Evolutionary conservation across 2,329 filamentous ascomycete genomes (phyloP), one percentile per base, ranked within the genome.

Genomic region (Ascochyta fabae): DNA sequence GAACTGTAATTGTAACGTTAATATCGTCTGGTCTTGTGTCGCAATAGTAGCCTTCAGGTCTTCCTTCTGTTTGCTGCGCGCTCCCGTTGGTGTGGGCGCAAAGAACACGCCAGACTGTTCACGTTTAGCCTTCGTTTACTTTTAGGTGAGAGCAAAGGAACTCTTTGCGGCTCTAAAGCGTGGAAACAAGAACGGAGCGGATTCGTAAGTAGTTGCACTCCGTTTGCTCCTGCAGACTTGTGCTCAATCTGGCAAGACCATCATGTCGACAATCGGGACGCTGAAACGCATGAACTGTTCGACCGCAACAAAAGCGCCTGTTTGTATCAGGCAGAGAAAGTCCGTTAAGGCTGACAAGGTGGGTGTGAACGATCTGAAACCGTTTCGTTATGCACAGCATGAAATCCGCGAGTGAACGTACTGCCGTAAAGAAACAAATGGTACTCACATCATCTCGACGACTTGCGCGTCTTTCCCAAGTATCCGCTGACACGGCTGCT

Each of bases 1-100:
- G 40, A 78, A 75, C 43, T 78, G 75, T 2, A 68, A 61, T 58
- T 71, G 69, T 3, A 76, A 59, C 2, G 65, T 69, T 13, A 69
- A 67, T 35, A 72, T 75, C 15, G 67, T 71, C 34, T 69, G 62
- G 29, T 73, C 65, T 53, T 72, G 73, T 13, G 66, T 65, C 6
- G 66, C 59, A 33, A 72, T 68, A 6, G 67, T 73, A 24, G 64
- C 57, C 38, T 71, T 69, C 10, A 69, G 50, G 40, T 74, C 66
- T 8, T 74, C 66, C 27, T 64, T 52, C 31, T 67, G 66, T 42
- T 59, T 64, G 45, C 48, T 64, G 26, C 58, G 63, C 38, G 53
- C 46, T 9, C 52, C 53, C 15, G 57, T 51, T 47, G 58, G 59
- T 8, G 59, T 60, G 15, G 64, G 44, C n/a, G 49, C 42, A 23